Evolutionary conservation across 2,329 filamentous ascomycete genomes (phyloP).

Genomic region (Venturia nashicola): DNA sequence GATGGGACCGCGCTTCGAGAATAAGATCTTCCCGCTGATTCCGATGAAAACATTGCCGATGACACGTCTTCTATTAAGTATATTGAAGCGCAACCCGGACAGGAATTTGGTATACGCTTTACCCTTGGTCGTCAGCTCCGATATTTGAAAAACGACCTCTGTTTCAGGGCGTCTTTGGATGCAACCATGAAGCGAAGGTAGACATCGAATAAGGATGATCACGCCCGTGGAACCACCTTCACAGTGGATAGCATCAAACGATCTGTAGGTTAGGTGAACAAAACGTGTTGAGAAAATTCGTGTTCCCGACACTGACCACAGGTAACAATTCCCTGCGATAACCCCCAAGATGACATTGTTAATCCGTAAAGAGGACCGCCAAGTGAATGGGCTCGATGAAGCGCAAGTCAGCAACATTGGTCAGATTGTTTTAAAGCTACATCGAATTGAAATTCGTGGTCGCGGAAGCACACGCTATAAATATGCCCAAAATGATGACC

Average conservation of each 20-base stretch:
- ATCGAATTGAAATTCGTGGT: background rate
- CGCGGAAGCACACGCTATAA: background rate
- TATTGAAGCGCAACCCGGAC: slow-evolving; percentile 19
- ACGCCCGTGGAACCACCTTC: background rate
- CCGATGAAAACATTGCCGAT: background rate
- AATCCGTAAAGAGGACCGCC: background rate
- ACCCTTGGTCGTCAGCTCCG: slow-evolving; percentile 8
- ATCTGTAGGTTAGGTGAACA: background rate
- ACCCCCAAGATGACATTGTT: too few relatives aligned
- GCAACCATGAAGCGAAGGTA: background rate
- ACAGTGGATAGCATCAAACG: slow-evolving; percentile 15
- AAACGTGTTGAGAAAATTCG: background rate
- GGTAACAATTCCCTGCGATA: too few relatives aligned
- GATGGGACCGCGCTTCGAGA: slow-evolving; percentile 1
- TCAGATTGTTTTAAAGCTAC: background rate
- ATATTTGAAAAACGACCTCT: slow-evolving; percentile 12
- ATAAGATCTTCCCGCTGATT: background rate
- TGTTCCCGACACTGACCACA: background rate
- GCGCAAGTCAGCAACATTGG: background rate
- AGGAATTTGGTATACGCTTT: slow-evolving; percentile 15
- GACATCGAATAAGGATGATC: background rate
- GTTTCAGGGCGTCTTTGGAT: background rate
- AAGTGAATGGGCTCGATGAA: background rate
- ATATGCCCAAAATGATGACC: background rate
- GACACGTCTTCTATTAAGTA: slow-evolving; percentile 17